Percentiles rank a stretch among this genome's conserved stretches.
These are phyloP conservation scores for Aspergillus piperis DNA, from an alignment of 2,329 filamentous ascomycete genomes.

Conservation along the genomic window DNA sequence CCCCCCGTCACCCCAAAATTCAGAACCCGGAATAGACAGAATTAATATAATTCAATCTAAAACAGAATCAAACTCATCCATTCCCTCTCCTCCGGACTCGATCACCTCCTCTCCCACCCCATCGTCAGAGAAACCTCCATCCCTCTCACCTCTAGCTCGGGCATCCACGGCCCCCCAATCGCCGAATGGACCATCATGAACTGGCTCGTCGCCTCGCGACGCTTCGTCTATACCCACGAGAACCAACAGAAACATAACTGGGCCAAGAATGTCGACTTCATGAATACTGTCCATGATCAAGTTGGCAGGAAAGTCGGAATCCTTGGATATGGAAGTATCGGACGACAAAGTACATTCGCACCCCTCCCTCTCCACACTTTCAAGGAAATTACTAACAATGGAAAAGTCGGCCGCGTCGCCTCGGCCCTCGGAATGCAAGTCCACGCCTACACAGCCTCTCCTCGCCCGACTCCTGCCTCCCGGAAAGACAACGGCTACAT, in stretches of 20 bases:
- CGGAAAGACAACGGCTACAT: slow-evolving; percentile 66
- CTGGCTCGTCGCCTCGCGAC: slow-evolving; percentile 58
- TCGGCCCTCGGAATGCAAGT: slow-evolving; percentile 70
- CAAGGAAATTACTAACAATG: slow-evolving; percentile 4
- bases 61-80: slow-evolving; percentile 54
- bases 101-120: slow-evolving; percentile 55
- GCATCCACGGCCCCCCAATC: slow-evolving; percentile 65
- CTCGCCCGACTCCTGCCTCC: slow-evolving; percentile 66
- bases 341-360: slow-evolving; percentile 54
- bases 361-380: not conserved
- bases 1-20: not conserved
- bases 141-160: slow-evolving; percentile 55
- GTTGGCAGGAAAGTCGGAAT: slow-evolving; percentile 62
- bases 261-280: slow-evolving; percentile 32
- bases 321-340: slow-evolving; percentile 64
- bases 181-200: slow-evolving; percentile 68
- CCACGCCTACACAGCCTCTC: slow-evolving; percentile 72
- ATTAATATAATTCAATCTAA: not conserved
- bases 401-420: slow-evolving; percentile 56
- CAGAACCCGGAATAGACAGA: slow-evolving; percentile 1
- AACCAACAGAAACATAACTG: slow-evolving; percentile 60
- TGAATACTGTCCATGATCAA: slow-evolving; percentile 49
- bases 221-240: slow-evolving; percentile 57
- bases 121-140: slow-evolving; percentile 56
- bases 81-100: slow-evolving; percentile 59